Conservation (phyloP, 306 rosid genomes). For the Abrus precatorius region DNA sequence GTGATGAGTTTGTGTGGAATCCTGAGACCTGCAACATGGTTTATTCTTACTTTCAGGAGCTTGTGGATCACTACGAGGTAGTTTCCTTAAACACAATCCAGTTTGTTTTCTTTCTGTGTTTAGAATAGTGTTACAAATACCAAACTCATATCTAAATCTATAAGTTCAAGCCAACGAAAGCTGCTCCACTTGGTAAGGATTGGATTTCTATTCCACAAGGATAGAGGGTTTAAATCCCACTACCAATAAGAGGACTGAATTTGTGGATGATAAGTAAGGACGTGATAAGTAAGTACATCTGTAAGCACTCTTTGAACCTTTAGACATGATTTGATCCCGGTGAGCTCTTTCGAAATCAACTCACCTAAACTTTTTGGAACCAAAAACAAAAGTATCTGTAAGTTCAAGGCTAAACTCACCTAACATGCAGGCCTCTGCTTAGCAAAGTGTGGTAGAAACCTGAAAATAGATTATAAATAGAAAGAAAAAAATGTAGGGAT, state of each 20-base stretch:
- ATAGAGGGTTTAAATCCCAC: too few relatives aligned
- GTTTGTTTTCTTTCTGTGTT: not conserved
- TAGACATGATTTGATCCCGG: too few relatives aligned
- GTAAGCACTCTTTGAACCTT: too few relatives aligned
- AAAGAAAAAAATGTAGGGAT: not conserved
- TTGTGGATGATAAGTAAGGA: too few relatives aligned
- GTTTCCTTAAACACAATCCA: not conserved
- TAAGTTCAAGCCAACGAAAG: not conserved
- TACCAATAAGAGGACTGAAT: too few relatives aligned
- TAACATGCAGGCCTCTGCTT: not conserved
- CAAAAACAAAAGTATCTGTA: too few relatives aligned
- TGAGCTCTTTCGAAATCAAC: too few relatives aligned
- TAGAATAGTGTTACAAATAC: slow-evolving; percentile 18
- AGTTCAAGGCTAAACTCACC: not conserved
- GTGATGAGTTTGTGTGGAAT: slow-evolving; percentile 92
- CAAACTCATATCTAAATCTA: not conserved
- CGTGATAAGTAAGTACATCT: too few relatives aligned
- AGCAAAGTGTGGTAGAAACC: not conserved
- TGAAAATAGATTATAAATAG: not conserved
- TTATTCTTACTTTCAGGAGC: slow-evolving; percentile 89
- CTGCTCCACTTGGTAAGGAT: too few relatives aligned
- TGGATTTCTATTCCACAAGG: too few relatives aligned
- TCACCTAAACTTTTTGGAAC: too few relatives aligned
- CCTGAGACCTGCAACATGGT: slow-evolving; percentile 76
- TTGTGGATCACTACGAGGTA: slow-evolving; percentile 98